Evolutionary conservation across 495 filamentous ascomycete species (phyloP).

Genomic region (Pseudotulostoma volvatum): DNA sequence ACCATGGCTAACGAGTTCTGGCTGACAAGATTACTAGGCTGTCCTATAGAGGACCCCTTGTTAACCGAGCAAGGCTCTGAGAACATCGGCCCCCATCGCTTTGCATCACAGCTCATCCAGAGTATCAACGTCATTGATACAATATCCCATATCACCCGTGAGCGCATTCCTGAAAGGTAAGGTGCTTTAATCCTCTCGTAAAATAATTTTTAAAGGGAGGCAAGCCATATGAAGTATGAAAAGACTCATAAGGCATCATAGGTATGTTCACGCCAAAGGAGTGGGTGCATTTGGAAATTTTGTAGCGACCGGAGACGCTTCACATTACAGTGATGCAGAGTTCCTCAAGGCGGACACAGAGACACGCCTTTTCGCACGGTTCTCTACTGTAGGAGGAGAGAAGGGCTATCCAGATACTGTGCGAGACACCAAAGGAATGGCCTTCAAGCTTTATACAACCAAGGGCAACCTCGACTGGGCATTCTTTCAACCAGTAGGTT

Average conservation of each 20-base stretch:
- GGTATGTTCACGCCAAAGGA: conserved; percentile 48
- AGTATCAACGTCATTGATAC: too few relatives aligned
- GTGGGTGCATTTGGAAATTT: conserved; percentile 45
- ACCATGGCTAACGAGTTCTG: too few relatives aligned
- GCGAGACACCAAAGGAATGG: conserved; percentile 50
- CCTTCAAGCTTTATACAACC: conserved; percentile 61
- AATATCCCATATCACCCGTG: conserved; percentile 42
- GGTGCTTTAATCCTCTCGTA: too few relatives aligned
- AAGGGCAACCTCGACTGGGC: conserved; percentile 65
- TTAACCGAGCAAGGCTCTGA: too few relatives aligned
- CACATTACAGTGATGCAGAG: conserved; percentile 23
- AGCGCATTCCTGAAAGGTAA: conserved; percentile 30
- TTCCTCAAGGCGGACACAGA: conserved; percentile 43
- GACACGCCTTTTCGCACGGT: conserved; percentile 39
- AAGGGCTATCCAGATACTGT: conserved; percentile 48
- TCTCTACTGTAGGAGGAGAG: conserved; percentile 51
- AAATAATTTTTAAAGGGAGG: background rate
- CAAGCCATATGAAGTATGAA: background rate
- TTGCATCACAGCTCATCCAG: too few relatives aligned
- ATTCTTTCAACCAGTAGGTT: conserved; percentile 32
- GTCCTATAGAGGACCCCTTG: too few relatives aligned
- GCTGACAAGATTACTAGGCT: too few relatives aligned
- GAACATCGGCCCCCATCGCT: too few relatives aligned
- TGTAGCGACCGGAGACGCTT: conserved; percentile 39
- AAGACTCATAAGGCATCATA: conserved; percentile 26